These are phyloP conservation scores for Aphanoascus verrucosus DNA, from an alignment of 2,329 filamentous ascomycete genomes.

Conservation along the genomic window DNA sequence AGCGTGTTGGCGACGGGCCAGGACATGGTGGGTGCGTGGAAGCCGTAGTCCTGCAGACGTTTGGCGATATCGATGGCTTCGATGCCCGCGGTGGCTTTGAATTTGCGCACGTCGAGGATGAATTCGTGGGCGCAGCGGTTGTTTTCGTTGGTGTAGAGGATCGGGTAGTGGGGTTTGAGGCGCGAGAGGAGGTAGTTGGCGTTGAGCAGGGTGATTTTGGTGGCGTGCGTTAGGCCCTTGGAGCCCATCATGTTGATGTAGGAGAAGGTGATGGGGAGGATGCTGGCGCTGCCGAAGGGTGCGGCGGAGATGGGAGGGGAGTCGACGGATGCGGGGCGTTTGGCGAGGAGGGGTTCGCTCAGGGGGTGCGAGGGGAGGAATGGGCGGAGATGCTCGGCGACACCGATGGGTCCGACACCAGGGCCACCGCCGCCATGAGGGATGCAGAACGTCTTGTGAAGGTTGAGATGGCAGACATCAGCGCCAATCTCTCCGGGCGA, in stretches of 20 bases:
- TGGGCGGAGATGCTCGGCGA: constrained; percentile 65
- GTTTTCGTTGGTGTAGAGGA: constrained; percentile 85
- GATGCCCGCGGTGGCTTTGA: constrained; percentile 70
- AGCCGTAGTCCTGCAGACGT: constrained; percentile 91
- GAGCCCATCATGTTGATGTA: constrained; percentile 92
- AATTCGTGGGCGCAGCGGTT: constrained; percentile 94
- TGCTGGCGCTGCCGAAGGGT: constrained; percentile 77
- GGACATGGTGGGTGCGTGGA: constrained; percentile 94
- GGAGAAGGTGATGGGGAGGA: constrained; percentile 86
- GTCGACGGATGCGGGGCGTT: constrained; percentile 31
- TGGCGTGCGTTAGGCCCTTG: constrained; percentile 73
- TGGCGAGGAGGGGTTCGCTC: constrained; percentile 38
- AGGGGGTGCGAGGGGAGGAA: constrained; percentile 65
- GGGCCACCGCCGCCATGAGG: constrained; percentile 91
- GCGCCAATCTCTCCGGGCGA: constrained; percentile 91
- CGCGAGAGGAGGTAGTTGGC: constrained; percentile 92
- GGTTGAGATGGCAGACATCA: constrained; percentile 91
- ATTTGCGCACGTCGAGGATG: constrained; percentile 78
- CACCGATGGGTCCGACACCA: constrained; percentile 86
- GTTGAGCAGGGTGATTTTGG: constrained; percentile 85
- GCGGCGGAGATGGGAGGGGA: constrained; percentile 65
- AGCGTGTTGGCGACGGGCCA: constrained; percentile 92
- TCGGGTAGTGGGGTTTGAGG: constrained; percentile 73
- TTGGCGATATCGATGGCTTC: constrained; percentile 95
- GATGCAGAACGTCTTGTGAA: constrained; percentile 99